phyloP scores from a whole-genome alignment of 2,329 filamentous ascomycete species.

The Ophiocordyceps sinensis region DNA sequence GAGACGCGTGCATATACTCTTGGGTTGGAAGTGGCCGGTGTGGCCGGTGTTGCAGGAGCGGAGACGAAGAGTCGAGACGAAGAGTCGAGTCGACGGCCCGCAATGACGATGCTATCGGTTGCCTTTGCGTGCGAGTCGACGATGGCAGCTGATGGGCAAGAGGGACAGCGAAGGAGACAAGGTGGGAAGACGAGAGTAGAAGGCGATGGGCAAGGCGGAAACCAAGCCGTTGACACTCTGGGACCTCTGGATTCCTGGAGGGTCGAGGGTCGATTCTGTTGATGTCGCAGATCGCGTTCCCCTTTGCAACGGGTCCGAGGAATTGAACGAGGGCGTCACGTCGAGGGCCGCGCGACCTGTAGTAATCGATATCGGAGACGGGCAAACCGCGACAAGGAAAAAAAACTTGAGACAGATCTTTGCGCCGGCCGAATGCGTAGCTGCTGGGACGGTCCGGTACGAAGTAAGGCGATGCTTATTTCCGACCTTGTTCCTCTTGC shows the following conservation, averaged over 20 bases:
- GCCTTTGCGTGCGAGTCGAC: too few species aligned
- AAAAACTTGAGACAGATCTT: neutral
- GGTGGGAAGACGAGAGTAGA: neutral
- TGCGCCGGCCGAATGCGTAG: too few species aligned
- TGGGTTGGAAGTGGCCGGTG: neutral
- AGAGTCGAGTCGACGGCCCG: neutral
- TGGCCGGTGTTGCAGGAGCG: neutral
- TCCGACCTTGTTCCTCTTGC: too few species aligned
- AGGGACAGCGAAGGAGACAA: neutral
- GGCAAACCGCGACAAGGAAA: neutral
- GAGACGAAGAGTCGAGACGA: neutral
- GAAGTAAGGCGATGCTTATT: too few species aligned
- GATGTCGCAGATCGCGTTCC: slow-evolving; percentile 1
- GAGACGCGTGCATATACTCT: neutral
- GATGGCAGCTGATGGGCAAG: neutral
- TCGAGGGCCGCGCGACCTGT: neutral
- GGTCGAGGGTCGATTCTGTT: neutral
- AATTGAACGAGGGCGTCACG: slow-evolving; percentile 2
- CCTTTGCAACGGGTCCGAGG: neutral
- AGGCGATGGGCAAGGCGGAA: neutral
- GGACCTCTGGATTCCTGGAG: neutral
- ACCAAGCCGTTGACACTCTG: too few species aligned
- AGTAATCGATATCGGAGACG: neutral
- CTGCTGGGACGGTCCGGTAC: too few species aligned
- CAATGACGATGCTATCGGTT: neutral